phyloP scores from a whole-genome alignment of 176 grass and related monocot species.

The Themeda triandra region DNA sequence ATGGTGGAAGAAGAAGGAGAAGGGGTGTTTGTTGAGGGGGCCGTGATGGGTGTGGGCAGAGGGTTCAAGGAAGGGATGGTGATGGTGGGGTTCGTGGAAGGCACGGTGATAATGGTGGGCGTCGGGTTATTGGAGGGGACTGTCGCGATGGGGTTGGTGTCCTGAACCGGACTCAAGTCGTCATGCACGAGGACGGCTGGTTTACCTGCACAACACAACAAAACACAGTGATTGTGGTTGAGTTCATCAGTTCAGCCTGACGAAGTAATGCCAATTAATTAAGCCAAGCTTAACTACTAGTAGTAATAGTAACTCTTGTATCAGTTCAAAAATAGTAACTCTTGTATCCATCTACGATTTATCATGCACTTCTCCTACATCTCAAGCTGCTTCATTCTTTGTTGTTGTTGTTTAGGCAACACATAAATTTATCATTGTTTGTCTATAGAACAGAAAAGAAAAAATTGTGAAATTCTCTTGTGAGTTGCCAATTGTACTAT shows the following conservation, averaged over 20 bases:
- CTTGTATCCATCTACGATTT: not conserved
- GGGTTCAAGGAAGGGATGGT: slow-evolving; percentile 67
- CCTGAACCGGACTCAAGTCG: slow-evolving; percentile 21
- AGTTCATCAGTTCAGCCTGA: not conserved
- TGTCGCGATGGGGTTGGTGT: slow-evolving; percentile 33
- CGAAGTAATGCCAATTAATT: not conserved
- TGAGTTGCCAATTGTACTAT: not conserved
- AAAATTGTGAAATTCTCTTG: not conserved
- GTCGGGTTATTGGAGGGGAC: slow-evolving; percentile 47
- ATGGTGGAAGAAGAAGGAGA: slow-evolving; percentile 21
- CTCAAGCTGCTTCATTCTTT: not conserved
- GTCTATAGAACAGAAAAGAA: not conserved
- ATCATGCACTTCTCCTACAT: not conserved
- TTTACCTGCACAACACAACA: slow-evolving; percentile 20
- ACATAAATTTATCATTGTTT: not conserved
- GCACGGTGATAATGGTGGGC: slow-evolving; percentile 48
- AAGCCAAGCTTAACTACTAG: not conserved
- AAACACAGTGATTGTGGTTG: not conserved
- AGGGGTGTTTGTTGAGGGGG: slow-evolving; percentile 26
- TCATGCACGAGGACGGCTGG: slow-evolving; percentile 18
- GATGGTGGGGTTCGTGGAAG: slow-evolving; percentile 60
- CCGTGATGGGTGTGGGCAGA: slow-evolving; percentile 54
- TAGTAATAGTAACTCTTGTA: not conserved
- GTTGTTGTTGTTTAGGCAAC: not conserved
- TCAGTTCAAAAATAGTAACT: too few species aligned